These are phyloP conservation scores for Ananas comosus DNA, from an alignment of 176 grass and related monocot species.

Conservation along the genomic window DNA sequence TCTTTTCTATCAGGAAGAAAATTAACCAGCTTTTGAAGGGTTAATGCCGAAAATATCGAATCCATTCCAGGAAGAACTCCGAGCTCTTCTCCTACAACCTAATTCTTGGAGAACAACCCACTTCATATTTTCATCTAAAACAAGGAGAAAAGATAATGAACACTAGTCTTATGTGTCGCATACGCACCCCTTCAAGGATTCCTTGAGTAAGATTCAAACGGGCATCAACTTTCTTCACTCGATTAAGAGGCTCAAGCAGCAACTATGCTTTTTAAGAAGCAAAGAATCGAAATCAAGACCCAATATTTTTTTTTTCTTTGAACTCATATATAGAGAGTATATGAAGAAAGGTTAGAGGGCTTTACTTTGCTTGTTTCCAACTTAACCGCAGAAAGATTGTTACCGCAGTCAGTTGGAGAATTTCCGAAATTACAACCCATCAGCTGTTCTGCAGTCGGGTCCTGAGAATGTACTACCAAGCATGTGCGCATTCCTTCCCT, in stretches of 20 bases:
- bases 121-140: constrained; percentile 25
- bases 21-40: constrained; percentile 66
- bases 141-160: not conserved
- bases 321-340: not conserved
- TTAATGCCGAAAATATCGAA: constrained; percentile 49
- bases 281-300: not conserved
- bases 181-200: constrained; percentile 69
- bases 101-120: constrained; percentile 38
- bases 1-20: constrained; percentile 54
- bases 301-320: not conserved
- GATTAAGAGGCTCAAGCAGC: constrained; percentile 72
- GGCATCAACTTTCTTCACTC: constrained; percentile 77
- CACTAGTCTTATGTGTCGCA: constrained; percentile 2
- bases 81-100: constrained; percentile 89
- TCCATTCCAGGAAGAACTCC: constrained; percentile 89
- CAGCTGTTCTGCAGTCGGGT: constrained; percentile 48
- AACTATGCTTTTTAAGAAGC: constrained; percentile 36
- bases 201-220: constrained; percentile 78
- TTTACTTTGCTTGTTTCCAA: constrained; percentile 83
- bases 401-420: constrained; percentile 31
- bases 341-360: constrained; percentile 3
- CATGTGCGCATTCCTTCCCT: constrained; percentile 80
- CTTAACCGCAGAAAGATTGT: constrained; percentile 58
- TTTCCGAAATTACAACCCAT: constrained; percentile 62
- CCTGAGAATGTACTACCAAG: constrained; percentile 67